Percentiles rank a stretch among this genome's conserved stretches.
phyloP scores from a whole-genome alignment of 129 eudicot species.

The Mikania micrantha region DNA sequence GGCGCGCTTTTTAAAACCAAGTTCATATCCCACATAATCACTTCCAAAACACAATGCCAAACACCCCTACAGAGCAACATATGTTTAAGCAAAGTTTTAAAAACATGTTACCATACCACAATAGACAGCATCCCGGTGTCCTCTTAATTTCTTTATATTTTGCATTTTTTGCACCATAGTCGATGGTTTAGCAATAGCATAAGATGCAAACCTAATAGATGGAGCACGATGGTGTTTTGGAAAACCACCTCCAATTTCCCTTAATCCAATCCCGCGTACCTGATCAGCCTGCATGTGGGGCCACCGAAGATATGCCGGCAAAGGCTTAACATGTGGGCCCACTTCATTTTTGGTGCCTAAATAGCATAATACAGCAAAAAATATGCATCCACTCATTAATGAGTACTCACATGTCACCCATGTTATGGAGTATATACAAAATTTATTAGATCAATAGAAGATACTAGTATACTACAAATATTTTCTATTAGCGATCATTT shows the following conservation, averaged over 20 bases:
- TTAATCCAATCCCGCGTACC: constrained; percentile 72
- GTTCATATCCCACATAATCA: background rate
- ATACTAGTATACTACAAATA: background rate
- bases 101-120: constrained; percentile 54
- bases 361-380: constrained; percentile 6
- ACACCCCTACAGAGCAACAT: background rate
- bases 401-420: no score
- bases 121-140: constrained; percentile 95
- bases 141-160: constrained; percentile 77
- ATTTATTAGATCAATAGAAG: no score
- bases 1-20: no score
- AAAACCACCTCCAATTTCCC: constrained; percentile 98
- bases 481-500: background rate
- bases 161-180: constrained; percentile 93
- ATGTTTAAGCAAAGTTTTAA: background rate
- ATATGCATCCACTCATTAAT: background rate
- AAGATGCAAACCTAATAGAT: constrained; percentile 74
- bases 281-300: constrained; percentile 99
- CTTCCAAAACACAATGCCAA: background rate
- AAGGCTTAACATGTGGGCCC: constrained; percentile 39
- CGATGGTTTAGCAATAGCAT: constrained; percentile 93
- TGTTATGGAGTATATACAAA: no score
- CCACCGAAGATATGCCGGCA: constrained; percentile 82
- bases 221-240: constrained; percentile 94
- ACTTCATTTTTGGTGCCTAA: constrained; percentile 45